phyloP scores from a whole-genome alignment of 2,329 filamentous ascomycete genomes.

The Penicillium sp. region DNA sequence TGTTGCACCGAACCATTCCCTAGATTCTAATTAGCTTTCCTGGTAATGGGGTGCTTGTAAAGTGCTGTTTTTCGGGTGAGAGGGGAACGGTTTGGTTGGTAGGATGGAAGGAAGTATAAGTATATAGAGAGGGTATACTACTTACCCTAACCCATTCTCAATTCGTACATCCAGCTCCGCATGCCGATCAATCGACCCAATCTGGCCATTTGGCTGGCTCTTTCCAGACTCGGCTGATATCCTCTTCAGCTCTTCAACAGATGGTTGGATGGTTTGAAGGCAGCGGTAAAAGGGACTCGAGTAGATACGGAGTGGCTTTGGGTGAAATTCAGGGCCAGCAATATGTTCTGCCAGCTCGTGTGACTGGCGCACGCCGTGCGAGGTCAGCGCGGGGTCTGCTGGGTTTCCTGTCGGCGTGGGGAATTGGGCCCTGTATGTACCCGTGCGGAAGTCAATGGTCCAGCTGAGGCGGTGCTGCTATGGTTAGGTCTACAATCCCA shows the following conservation, averaged over 20 bases:
- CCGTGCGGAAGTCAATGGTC: slow-evolving; percentile 71
- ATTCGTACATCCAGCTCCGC: slow-evolving; percentile 39
- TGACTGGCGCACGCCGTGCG: slow-evolving; percentile 76
- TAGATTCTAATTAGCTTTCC: slow-evolving; percentile 22
- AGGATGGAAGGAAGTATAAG: neutral
- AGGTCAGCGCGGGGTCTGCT: slow-evolving; percentile 76
- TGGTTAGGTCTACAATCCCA: neutral
- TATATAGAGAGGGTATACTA: neutral
- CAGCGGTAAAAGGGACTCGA: slow-evolving; percentile 81
- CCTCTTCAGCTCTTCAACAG: slow-evolving; percentile 37
- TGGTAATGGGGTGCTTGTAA: too few relatives aligned
- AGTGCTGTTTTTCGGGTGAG: neutral
- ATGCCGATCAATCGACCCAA: slow-evolving; percentile 29
- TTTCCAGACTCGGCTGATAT: slow-evolving; percentile 4
- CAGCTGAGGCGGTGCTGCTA: slow-evolving; percentile 82
- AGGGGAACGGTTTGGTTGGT: neutral
- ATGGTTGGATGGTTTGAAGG: slow-evolving; percentile 70
- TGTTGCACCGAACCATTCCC: slow-evolving; percentile 79
- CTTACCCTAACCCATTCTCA: slow-evolving; percentile 47
- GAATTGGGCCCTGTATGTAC: slow-evolving; percentile 64
- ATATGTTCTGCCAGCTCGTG: slow-evolving; percentile 56
- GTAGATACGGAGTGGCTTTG: slow-evolving; percentile 54
- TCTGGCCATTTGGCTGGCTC: slow-evolving; percentile 6
- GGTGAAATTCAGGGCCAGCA: slow-evolving; percentile 24
- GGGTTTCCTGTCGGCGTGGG: slow-evolving; percentile 78